phyloP scores from a whole-genome alignment of 306 rosid genomes.

The Inga laurina region DNA sequence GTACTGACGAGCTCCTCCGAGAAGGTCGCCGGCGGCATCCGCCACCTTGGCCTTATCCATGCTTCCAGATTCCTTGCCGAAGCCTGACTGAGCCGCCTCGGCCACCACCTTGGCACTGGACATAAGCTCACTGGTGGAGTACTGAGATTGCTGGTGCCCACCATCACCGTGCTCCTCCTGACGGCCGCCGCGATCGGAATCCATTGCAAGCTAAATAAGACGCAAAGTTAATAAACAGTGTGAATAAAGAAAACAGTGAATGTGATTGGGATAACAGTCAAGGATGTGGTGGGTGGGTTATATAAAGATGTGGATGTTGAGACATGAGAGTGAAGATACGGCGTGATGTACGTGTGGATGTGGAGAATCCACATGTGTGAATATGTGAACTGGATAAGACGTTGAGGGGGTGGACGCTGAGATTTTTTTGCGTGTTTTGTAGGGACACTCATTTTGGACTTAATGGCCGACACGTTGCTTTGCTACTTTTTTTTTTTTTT shows the following conservation, averaged over 20 bases:
- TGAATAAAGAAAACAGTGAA: background rate
- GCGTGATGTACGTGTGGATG: background rate
- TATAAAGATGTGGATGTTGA: background rate
- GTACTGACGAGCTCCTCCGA: slow-evolving; percentile 34
- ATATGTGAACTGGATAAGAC: background rate
- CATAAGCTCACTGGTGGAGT: slow-evolving; percentile 40
- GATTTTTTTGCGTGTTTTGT: no score
- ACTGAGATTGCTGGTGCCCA: background rate
- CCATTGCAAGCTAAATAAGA: slow-evolving; percentile 21
- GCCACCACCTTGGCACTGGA: slow-evolving; percentile 53
- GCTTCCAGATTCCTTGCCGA: slow-evolving; percentile 25
- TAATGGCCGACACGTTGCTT: no score
- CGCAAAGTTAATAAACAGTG: background rate
- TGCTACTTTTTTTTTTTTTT: no score
- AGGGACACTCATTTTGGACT: no score
- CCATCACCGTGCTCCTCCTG: background rate
- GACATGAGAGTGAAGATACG: background rate
- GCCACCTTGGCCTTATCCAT: slow-evolving; percentile 54
- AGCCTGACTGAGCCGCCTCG: slow-evolving; percentile 38
- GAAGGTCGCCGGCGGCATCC: slow-evolving; percentile 47
- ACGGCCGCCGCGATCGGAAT: background rate
- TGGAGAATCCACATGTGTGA: background rate
- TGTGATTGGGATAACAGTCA: background rate
- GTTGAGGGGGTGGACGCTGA: background rate
- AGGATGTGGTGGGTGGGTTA: background rate